phyloP scores from a whole-genome alignment of 768 basidiomycete genomes.

The Asterophora parasitica region DNA sequence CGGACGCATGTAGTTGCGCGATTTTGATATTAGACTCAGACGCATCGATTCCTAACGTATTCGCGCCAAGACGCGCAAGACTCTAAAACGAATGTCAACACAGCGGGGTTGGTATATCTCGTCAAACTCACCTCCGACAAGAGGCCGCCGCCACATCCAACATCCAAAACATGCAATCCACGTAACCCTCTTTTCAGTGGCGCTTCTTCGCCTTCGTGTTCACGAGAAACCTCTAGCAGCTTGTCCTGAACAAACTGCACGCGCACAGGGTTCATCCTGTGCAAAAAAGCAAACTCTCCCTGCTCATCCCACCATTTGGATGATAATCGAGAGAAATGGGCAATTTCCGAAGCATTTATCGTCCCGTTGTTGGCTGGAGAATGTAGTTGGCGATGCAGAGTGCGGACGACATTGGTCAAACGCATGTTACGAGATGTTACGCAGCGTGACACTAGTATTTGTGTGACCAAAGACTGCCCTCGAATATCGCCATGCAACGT shows the following conservation, averaged over 20 bases:
- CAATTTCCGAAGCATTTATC: constrained; percentile 70
- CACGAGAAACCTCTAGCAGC: constrained; percentile 53
- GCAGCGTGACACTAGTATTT: constrained; percentile 2
- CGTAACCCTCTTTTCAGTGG: constrained; percentile 38
- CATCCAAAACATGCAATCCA: constrained; percentile 76
- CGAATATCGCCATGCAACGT: too few relatives aligned
- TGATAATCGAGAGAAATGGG: constrained; percentile 77
- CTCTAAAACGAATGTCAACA: constrained; percentile 45
- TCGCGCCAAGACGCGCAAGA: constrained; percentile 81
- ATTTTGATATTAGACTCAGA: constrained; percentile 83
- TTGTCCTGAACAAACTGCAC: constrained; percentile 81
- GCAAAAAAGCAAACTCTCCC: constrained; percentile 85
- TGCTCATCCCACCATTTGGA: constrained; percentile 88
- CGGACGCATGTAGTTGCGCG: constrained; percentile 74
- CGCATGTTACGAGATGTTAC: constrained; percentile 15
- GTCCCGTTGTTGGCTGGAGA: constrained; percentile 23
- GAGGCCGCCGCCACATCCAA: constrained; percentile 94
- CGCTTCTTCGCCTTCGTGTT: constrained; percentile 39
- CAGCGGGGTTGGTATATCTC: background rate
- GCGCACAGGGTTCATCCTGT: constrained; percentile 92
- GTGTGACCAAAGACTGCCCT: too few relatives aligned
- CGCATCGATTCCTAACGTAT: constrained; percentile 90
- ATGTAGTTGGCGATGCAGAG: constrained; percentile 13
- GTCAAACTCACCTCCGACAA: constrained; percentile 67
- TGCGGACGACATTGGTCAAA: constrained; percentile 12